These are phyloP conservation scores for Paracamarosporium sp. DNA, from an alignment of 2,329 filamentous ascomycete genomes.

Conservation along the genomic window DNA sequence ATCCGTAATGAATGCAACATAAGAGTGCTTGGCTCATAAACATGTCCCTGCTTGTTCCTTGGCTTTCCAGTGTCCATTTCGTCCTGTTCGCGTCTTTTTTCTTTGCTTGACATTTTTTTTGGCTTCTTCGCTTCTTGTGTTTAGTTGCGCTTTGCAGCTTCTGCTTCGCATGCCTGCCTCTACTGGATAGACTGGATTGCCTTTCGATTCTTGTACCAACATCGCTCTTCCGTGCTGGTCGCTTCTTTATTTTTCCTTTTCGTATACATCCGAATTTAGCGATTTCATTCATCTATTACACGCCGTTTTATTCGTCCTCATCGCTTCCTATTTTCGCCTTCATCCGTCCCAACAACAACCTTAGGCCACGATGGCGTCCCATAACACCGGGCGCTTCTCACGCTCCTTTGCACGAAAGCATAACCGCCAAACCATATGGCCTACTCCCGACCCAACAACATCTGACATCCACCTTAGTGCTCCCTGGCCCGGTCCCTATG, in stretches of 20 bases:
- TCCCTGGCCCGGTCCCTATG: constrained; percentile 8
- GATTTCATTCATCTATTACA: neutral
- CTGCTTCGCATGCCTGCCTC: neutral
- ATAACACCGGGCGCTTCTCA: neutral
- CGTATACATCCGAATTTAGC: neutral
- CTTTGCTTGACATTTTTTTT: neutral
- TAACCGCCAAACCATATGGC: constrained; percentile 14
- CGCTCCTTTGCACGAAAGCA: neutral
- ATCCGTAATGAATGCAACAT: neutral
- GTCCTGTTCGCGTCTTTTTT: neutral
- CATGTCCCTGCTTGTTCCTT: neutral
- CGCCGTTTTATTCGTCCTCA: neutral
- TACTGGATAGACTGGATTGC: neutral
- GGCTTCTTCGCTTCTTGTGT: neutral
- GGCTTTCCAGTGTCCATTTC: neutral
- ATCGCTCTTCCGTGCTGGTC: neutral
- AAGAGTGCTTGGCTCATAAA: neutral
- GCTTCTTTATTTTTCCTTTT: neutral
- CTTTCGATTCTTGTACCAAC: neutral
- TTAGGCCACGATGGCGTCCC: neutral
- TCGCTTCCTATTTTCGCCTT: neutral
- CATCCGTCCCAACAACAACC: neutral
- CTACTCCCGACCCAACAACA: neutral
- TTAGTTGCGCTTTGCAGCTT: neutral
- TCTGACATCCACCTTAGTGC: constrained; percentile 11